These are phyloP conservation scores for Apiotrichum domesticum DNA, from an alignment of 1,284 basidiomycete species.

Conservation along the genomic window DNA sequence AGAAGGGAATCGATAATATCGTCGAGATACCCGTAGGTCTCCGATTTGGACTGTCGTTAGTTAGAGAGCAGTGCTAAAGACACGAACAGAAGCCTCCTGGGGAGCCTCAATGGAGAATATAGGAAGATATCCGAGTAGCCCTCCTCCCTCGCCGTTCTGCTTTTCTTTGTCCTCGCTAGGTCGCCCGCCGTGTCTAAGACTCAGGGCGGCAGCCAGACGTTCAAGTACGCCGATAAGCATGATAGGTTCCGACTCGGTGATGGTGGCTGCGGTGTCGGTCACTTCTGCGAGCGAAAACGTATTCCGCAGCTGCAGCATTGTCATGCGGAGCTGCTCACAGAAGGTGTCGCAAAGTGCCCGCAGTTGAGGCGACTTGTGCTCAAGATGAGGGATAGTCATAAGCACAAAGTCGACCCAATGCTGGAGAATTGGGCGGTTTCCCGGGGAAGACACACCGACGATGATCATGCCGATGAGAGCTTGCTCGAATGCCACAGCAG, in stretches of 20 bases:
- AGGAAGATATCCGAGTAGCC: conserved; percentile 45
- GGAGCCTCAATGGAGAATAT: conserved; percentile 46
- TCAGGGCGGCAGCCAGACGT: conserved; percentile 62
- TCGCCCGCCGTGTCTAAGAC: conserved; percentile 6
- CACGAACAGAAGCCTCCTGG: conserved; percentile 13
- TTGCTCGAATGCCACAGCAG: conserved; percentile 22
- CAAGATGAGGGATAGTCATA: conserved; percentile 71
- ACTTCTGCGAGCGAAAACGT: conserved; percentile 44
- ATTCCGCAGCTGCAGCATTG: conserved; percentile 46
- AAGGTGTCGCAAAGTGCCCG: conserved; percentile 73
- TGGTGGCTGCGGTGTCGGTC: conserved; percentile 30
- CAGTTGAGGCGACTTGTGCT: conserved; percentile 54
- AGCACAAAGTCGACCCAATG: conserved; percentile 96
- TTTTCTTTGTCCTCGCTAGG: conserved; percentile 33
- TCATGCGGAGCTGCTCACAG: conserved; percentile 63
- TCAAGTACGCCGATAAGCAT: conserved; percentile 79
- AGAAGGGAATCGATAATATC: conserved; percentile 34
- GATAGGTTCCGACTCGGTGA: conserved; percentile 75
- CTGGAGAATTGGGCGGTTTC: conserved; percentile 74
- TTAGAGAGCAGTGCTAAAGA: neutral
- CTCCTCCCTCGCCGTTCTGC: conserved; percentile 49
- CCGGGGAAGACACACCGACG: conserved; percentile 65
- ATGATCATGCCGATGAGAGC: conserved; percentile 68
- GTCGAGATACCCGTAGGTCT: conserved; percentile 30
- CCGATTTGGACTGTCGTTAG: conserved; percentile 16